Percentiles rank a stretch among this genome's conserved stretches.
Conservation (phyloP, 345 rosid genomes). For the Corchorus capsularis region DNA sequence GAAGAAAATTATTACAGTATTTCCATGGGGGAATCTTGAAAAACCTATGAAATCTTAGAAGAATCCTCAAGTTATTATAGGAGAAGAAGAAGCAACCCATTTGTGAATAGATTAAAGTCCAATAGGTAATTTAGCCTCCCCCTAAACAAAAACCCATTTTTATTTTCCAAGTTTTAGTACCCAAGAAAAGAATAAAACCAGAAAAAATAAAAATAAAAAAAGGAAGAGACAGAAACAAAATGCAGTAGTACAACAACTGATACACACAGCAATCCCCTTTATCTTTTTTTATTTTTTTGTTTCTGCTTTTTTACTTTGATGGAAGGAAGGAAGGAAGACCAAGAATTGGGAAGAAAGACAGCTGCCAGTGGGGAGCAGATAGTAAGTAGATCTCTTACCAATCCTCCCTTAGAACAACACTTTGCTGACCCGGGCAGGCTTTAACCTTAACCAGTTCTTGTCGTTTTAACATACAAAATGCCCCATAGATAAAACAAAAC, state of each 20-base stretch:
- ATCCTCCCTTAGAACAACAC: background rate
- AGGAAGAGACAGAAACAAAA: constrained; percentile 16
- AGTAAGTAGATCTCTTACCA: constrained; percentile 8
- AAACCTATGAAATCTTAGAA: background rate
- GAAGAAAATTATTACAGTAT: background rate
- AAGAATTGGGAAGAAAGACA: constrained; percentile 10
- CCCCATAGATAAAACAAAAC: constrained; percentile 11
- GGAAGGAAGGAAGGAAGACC: constrained; percentile 28
- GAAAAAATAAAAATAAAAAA: background rate
- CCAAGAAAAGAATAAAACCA: constrained; percentile 30
- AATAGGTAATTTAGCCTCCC: background rate
- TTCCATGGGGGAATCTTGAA: background rate
- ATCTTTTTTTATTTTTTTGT: constrained; percentile 30
- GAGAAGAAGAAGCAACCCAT: background rate
- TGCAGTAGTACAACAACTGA: constrained; percentile 19
- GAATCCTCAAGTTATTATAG: background rate
- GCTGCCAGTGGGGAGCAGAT: constrained; percentile 4
- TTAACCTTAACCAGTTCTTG: constrained; percentile 7
- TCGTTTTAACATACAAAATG: constrained; percentile 27
- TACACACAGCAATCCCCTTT: constrained; percentile 32
- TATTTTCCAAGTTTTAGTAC: background rate
- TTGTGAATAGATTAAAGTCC: background rate
- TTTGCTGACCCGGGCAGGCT: constrained; percentile 38
- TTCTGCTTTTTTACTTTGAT: constrained; percentile 45
- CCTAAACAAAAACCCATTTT: background rate